Base-by-base conservation (phyloP, 1,284 basidiomycete species). In the Sporisorium graminicola region DNA sequence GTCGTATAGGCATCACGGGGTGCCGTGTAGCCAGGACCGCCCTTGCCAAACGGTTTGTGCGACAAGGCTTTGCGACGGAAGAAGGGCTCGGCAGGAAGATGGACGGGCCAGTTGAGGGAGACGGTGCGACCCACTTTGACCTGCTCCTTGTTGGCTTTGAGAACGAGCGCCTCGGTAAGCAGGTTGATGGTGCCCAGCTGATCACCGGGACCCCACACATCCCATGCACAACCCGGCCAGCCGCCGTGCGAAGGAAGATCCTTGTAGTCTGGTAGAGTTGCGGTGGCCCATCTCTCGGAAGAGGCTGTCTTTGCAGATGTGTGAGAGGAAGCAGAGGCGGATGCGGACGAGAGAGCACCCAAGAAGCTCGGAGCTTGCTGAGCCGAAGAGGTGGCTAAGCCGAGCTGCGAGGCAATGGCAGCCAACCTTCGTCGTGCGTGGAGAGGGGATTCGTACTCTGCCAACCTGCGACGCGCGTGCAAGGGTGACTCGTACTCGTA, bases 181-280 rank as follows among this genome's bases (percentile, higher is more conserved):
- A 92, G 70, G 82, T 92, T 92, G 56, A 92, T 86, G 2, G 91
- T 92, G 6, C 91, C 91, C 13, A 92, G 87, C 78, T 92, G 87
- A 74, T 92, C 92, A 22, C 90, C 89, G 43, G 88, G 85, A 22
- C 91, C 91, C 91, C 91, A 92, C 4, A 92, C 88, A 1, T 87
- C 87, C 92, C 92, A 92, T 1, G 91, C 91, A 72, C 74, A 77
- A 29, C 78, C 79, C 0, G 78, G 70, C 64, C 68, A 81, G 14
- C 81, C 81, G 29, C 77, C 81, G 27, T 80, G 54, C 14, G 61
- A 40, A 1, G 81, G 80, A 37, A 82, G 56, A n/a, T 81, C 62
- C 16, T 35, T 50, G 54, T 74, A 82, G 49, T 57, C 50, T 16
- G 81, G 81, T 2, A 82, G 74, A 1, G n/a, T 2, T 2, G 47